Conservation (phyloP, 148 eudicot species). For the Fagopyrum homotropicum region DNA sequence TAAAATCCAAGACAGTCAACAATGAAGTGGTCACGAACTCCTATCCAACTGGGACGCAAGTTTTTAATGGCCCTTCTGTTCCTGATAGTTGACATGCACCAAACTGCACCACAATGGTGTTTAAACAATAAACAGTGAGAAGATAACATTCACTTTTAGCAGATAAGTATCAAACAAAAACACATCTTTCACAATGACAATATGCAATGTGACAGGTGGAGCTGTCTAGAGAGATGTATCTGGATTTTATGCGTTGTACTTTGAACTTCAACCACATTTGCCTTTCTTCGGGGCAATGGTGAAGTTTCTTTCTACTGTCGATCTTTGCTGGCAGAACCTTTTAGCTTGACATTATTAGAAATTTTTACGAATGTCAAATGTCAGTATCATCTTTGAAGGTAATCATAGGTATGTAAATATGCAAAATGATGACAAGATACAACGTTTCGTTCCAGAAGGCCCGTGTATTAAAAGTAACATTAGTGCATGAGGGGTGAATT, state of each 20-base stretch:
- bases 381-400: neutral
- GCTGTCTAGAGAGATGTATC: neutral
- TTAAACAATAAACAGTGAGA: neutral
- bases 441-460: neutral
- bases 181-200: neutral
- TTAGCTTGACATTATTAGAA: neutral
- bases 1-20: neutral
- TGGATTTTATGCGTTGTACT: neutral
- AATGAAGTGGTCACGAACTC: neutral
- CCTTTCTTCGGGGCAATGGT: neutral
- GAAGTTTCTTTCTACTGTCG: neutral
- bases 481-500: neutral
- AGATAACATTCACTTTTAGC: neutral
- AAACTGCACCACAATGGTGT: neutral
- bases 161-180: neutral
- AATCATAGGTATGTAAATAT: neutral
- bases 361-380: neutral
- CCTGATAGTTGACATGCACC: slow-evolving; percentile 4
- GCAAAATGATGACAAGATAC: neutral
- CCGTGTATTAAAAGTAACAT: neutral
- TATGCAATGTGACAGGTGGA: neutral
- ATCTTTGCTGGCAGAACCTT: neutral
- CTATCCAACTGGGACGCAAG: neutral
- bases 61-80: neutral
- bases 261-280: neutral